Percentiles rank a stretch among this genome's conserved stretches.
Conservation (phyloP, 129 eudicot species). For the Erigeron canadensis region DNA sequence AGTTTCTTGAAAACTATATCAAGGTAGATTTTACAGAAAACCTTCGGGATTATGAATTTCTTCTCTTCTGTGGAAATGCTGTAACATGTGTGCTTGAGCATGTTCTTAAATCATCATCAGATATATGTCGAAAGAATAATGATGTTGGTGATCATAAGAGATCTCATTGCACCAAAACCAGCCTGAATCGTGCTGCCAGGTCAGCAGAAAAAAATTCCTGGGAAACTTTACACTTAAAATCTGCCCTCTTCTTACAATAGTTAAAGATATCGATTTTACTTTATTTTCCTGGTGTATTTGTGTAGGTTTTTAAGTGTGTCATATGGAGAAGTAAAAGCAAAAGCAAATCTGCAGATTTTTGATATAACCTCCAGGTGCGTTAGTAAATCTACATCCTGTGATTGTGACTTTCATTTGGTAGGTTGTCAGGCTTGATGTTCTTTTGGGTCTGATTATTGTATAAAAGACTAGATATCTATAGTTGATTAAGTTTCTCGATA, state of each 20-base stretch:
- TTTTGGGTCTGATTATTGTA: neutral
- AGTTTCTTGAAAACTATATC: slow-evolving; percentile 46
- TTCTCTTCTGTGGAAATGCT: slow-evolving; percentile 46
- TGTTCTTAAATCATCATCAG: slow-evolving; percentile 22
- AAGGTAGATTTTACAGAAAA: slow-evolving; percentile 29
- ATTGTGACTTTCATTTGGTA: neutral
- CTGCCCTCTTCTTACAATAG: slow-evolving; percentile 2
- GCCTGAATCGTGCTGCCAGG: slow-evolving; percentile 59
- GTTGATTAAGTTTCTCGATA: slow-evolving; percentile 11
- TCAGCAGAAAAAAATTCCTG: slow-evolving; percentile 27
- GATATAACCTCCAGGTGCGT: slow-evolving; percentile 44
- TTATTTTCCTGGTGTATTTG: slow-evolving; percentile 6
- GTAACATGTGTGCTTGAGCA: slow-evolving; percentile 47
- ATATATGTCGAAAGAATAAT: slow-evolving; percentile 17
- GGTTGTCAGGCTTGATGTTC: neutral
- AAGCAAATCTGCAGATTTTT: slow-evolving; percentile 33
- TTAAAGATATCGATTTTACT: neutral
- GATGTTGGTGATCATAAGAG: slow-evolving; percentile 25
- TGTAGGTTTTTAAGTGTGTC: slow-evolving; percentile 61
- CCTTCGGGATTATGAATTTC: slow-evolving; percentile 19
- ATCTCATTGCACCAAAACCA: slow-evolving; percentile 33
- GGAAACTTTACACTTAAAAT: neutral
- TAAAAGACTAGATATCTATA: slow-evolving; percentile 4
- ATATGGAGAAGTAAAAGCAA: slow-evolving; percentile 37
- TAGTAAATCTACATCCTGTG: neutral